A percentile compares a stretch with the other conserved stretches of the same genome.
Conservation (phyloP, 495 filamentous ascomycete genomes). For the Talaromyces borbonicus region DNA sequence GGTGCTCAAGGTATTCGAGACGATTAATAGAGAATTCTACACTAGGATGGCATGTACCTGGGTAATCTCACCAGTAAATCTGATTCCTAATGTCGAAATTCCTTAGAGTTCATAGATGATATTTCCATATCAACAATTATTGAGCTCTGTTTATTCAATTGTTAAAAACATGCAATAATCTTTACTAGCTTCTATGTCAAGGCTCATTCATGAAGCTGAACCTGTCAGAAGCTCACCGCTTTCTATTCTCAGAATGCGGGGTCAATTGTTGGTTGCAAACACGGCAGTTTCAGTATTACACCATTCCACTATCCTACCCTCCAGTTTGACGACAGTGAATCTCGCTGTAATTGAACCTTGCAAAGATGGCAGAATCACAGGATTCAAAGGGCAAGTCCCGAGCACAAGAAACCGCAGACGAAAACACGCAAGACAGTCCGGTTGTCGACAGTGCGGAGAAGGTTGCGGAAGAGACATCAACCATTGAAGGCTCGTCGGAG, state of each 20-base stretch:
- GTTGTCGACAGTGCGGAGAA: conserved; percentile 4
- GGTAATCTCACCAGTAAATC: no score
- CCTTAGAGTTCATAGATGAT: no score
- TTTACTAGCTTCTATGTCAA: no score
- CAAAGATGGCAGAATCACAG: conserved; percentile 29
- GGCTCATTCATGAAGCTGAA: no score
- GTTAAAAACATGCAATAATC: no score
- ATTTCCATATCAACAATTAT: no score
- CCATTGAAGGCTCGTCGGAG: conserved; percentile 1
- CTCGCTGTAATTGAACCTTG: background rate
- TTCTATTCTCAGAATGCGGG: conserved; percentile 2
- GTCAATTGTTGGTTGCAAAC: conserved; percentile 2
- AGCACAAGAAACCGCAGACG: conserved; percentile 9
- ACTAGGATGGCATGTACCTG: background rate
- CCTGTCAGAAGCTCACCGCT: conserved; percentile 1
- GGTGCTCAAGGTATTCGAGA: background rate
- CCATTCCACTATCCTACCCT: background rate
- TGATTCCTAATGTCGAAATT: no score
- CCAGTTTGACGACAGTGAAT: background rate
- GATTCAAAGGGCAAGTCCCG: conserved; percentile 34
- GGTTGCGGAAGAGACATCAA: conserved; percentile 8
- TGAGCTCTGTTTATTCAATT: no score
- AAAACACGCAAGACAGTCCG: conserved; percentile 1
- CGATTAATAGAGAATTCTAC: background rate
- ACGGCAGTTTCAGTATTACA: background rate